Evolutionary conservation across 2,329 filamentous ascomycete genomes (phyloP).

Genomic region (Didymella pinodella): DNA sequence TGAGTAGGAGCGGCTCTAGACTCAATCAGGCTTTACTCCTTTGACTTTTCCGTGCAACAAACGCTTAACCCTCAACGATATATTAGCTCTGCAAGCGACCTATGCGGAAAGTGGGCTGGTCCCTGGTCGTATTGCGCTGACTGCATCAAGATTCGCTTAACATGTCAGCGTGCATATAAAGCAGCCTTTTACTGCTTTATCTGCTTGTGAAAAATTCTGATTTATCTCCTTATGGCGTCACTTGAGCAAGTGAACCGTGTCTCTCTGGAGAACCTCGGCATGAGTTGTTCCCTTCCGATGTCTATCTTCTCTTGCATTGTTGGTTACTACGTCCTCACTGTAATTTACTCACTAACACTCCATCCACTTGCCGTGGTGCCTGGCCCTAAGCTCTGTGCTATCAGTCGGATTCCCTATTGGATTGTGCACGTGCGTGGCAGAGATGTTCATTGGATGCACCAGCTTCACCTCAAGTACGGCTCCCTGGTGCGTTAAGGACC

Average conservation of each 20-base stretch:
- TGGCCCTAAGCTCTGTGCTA: background rate
- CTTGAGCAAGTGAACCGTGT: background rate
- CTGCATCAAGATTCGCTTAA: too few species aligned
- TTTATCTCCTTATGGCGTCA: background rate
- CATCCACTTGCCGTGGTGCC: constrained; percentile 2
- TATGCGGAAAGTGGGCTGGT: too few species aligned
- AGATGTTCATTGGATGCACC: constrained; percentile 3
- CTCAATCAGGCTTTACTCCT: too few species aligned
- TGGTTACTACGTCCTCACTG: background rate
- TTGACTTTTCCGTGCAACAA: too few species aligned
- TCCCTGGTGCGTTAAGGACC: constrained; percentile 24
- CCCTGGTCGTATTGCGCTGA: too few species aligned
- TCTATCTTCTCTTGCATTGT: background rate
- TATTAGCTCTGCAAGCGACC: too few species aligned
- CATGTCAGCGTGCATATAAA: too few species aligned
- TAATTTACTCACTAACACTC: background rate
- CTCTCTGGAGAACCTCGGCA: background rate
- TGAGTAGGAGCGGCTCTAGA: too few species aligned
- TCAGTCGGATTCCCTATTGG: constrained; percentile 11
- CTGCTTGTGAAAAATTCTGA: too few species aligned
- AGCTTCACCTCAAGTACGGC: constrained; percentile 25
- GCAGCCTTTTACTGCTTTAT: too few species aligned
- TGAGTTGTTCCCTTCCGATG: background rate
- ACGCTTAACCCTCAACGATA: too few species aligned
- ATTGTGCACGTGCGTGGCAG: background rate